Percentiles rank a stretch among this genome's conserved stretches.
These are phyloP conservation scores for Agrostemma githago DNA, from an alignment of 148 eudicot species.

Conservation along the genomic window DNA sequence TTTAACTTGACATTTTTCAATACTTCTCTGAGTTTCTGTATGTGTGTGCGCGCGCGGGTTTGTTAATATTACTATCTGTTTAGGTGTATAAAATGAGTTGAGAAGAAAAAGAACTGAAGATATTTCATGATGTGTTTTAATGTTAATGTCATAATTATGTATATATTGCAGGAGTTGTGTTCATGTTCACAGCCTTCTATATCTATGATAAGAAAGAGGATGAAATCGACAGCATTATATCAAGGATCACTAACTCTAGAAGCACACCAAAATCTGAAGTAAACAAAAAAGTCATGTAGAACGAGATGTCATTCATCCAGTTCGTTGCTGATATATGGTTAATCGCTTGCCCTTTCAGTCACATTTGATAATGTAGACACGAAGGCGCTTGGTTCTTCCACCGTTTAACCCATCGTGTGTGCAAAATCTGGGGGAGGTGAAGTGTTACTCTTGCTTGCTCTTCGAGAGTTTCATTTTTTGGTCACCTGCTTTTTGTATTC, in stretches of 20 bases:
- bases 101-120: no score
- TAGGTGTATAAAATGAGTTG: no score
- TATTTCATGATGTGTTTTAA: not conserved
- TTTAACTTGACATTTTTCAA: no score
- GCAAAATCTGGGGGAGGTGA: not conserved
- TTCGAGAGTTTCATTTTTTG: not conserved
- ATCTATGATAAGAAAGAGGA: constrained; percentile 75
- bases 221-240: constrained; percentile 47
- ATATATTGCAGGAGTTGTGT: constrained; percentile 40
- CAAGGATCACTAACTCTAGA: constrained; percentile 25
- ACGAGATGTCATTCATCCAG: not conserved
- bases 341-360: not conserved
- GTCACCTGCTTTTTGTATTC: no score
- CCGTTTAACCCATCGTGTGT: not conserved
- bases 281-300: constrained; percentile 14
- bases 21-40: not conserved
- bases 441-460: not conserved
- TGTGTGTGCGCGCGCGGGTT: no score
- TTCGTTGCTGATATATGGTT: not conserved
- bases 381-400: not conserved
- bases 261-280: constrained; percentile 40
- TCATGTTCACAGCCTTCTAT: constrained; percentile 44
- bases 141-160: constrained; percentile 5
- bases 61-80: no score
- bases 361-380: not conserved